Base-by-base conservation (phyloP, 352 stramenopile genomes). In the Phytopythium sindhum region DNA sequence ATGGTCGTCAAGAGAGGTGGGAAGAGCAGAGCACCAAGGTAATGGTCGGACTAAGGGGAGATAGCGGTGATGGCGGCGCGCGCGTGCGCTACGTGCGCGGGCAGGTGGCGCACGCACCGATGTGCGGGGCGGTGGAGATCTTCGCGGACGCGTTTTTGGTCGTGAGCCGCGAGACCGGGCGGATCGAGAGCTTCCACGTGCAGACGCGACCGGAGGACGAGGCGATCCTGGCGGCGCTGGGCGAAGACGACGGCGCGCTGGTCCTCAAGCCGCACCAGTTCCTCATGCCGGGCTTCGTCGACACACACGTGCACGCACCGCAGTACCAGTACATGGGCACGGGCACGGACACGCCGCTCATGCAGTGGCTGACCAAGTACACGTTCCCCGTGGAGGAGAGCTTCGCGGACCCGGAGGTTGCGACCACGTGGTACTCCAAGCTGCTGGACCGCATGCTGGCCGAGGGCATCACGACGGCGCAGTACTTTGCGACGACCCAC, bases 401-500 rank as follows among this genome's bases (percentile, higher is more conserved):
- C 24, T 95, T 97, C 41, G 66, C 68, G 9, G 80, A 96, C 63
- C 33, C 75, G 15, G 45, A 29, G 0, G 65, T 84, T 31, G 89
- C 90, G 19, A 28, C 39, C 39, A 10, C 69, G 21, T 87, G 93
- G 64, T 98, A 97, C 74, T 54, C 69, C 39, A 81, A 73, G 61
- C 63, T 95, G 17, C 75, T 98, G 10, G 69, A 87, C 60, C 69
- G 66, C 24, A 86, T 91, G 70, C 75, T 98, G 33, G 60, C 61
- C 8, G 75, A 86, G 35, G 93, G 93, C 24, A 91, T 95, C 47
- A 98, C 93, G 1, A 97, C 89, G 8, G 89, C 78, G 4, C 82
- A 92, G 56, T 98, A 97, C 74, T 98, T 97, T 74, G 89, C 72
- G 8, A 97, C 88, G 23, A 81, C 96, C 55, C 88, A 98, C 74